These are phyloP conservation scores for Populus tremula DNA, from an alignment of 345 rosid species.

Conservation along the genomic window DNA sequence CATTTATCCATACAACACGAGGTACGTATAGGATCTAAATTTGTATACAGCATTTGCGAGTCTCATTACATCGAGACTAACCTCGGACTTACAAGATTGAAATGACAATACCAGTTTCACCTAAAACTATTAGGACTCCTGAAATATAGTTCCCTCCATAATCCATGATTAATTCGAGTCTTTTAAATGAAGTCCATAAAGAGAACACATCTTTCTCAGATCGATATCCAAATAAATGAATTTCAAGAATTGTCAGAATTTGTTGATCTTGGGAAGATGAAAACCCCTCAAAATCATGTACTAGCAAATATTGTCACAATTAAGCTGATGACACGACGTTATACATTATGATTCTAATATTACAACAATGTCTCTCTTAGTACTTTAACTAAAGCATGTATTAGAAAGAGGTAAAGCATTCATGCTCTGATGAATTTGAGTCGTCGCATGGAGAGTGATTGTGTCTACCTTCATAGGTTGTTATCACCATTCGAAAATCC, in stretches of 20 bases:
- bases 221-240: not conserved
- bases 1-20: no score
- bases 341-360: not conserved
- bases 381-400: not conserved
- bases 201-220: not conserved
- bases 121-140: not conserved
- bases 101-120: not conserved
- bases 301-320: not conserved
- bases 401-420: slow-evolving; percentile 65
- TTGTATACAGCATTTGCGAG: not conserved
- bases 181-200: not conserved
- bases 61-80: not conserved
- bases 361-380: not conserved
- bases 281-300: not conserved
- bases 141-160: not conserved
- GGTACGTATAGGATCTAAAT: not conserved
- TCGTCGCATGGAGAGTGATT: slow-evolving; percentile 86
- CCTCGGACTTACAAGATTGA: not conserved
- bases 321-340: not conserved
- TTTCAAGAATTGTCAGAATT: not conserved
- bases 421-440: slow-evolving; percentile 71
- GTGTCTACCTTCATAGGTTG: slow-evolving; percentile 98
- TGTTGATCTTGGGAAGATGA: not conserved
- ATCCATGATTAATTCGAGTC: not conserved
- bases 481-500: slow-evolving; percentile 96